These are phyloP conservation scores for Bipolaris cookei DNA, from an alignment of 2,329 filamentous ascomycete genomes.

Conservation along the genomic window DNA sequence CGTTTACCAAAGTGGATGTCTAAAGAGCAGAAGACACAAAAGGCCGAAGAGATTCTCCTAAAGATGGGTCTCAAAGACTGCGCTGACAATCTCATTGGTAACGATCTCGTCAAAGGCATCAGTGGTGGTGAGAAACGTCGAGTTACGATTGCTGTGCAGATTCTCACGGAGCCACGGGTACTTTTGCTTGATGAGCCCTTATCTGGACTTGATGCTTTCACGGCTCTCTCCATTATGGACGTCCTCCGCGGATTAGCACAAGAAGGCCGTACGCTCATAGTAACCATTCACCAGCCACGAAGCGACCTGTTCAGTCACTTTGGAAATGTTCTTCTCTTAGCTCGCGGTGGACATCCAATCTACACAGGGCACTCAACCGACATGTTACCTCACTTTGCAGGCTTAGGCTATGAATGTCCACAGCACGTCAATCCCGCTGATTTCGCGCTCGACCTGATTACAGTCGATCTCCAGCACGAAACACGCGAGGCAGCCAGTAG, in stretches of 20 bases:
- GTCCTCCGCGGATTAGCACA: constrained; percentile 72
- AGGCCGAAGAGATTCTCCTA: constrained; percentile 73
- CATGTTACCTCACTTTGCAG: constrained; percentile 70
- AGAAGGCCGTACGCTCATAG: constrained; percentile 74
- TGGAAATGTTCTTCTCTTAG: constrained; percentile 72
- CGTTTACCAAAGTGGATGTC: constrained; percentile 74
- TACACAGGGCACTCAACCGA: constrained; percentile 68
- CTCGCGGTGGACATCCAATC: constrained; percentile 70
- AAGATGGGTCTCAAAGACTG: constrained; percentile 82
- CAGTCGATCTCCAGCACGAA: constrained; percentile 73
- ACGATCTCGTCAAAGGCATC: constrained; percentile 76
- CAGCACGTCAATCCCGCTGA: constrained; percentile 77
- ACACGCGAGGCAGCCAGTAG: constrained; percentile 67
- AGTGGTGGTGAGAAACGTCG: constrained; percentile 80
- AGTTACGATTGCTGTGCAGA: constrained; percentile 78
- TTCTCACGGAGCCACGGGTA: constrained; percentile 75
- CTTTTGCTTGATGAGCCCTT: constrained; percentile 78
- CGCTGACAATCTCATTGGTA: constrained; percentile 75
- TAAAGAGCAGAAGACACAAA: constrained; percentile 67
- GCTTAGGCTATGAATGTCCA: constrained; percentile 68
- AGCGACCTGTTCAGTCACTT: constrained; percentile 76
- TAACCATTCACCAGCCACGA: constrained; percentile 80
- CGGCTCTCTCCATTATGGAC: constrained; percentile 73
- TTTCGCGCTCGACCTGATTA: constrained; percentile 78
- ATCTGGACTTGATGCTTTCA: constrained; percentile 78